Evolutionary conservation across 163 green algal genomes (phyloP), one percentile per base, ranked within the genome.

Genomic region (Volvox carteri): DNA sequence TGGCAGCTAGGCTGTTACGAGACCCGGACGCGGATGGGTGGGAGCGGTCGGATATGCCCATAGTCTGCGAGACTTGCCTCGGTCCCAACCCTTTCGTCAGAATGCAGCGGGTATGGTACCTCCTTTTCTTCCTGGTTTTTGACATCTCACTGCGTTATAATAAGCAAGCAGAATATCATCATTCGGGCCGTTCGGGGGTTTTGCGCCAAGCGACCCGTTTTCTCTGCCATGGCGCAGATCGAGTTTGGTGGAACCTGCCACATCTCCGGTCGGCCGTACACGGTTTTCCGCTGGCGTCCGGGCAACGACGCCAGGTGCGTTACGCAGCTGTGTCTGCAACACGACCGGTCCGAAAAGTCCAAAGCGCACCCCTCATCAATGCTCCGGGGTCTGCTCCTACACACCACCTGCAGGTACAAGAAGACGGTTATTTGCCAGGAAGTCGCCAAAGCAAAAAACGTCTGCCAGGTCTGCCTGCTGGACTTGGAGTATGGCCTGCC

Each of bases 361-460:
- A 23, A 19, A 23, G 54, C 54, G 5, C 54, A 12, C 8, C 37
- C 28, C 9, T 76, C 67, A 68, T 76, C 35, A 25, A 48, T 28
- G 25, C 19, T 6, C 60, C 60, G 11, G 25, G 23, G 23, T 72
- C 11, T 72, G 25, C 30, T 9, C 25, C 33, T 3, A 5, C 62
- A 35, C 30, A 14, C 65, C 33, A 28, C 65, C 65, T 16, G 7
- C 85, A 95, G 93, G 72, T 99, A 99, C 95, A 99, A 99, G 94
- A 99, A 99, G 92, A 99, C 98, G 28, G 98, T 99, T 89, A 97
- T 99, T 84, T 99, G 98, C 90, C 97, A 99, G 88, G 97, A 99
- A 80, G 98, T 99, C n/a, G 96, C 97, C 46, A 99, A 99, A 89
- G 96, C 97, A 21, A 99, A 99, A 91, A 99, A 99, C 86, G 98